Base-by-base conservation (phyloP, 208 protist species). In the Trypanosoma vivax region DNA sequence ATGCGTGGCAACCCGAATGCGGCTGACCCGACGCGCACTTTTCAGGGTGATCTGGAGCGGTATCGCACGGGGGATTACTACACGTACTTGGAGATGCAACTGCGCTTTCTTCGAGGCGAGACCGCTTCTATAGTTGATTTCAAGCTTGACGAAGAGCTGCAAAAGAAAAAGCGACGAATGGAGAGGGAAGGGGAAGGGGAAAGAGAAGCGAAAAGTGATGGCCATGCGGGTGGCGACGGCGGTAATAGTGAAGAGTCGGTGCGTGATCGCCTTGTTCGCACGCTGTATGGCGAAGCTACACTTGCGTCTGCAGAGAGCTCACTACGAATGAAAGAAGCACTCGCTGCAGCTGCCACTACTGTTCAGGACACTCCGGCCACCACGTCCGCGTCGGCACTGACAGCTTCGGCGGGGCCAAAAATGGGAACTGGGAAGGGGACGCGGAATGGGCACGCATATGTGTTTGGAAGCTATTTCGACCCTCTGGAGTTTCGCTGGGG, bases 1-100 rank as follows among this genome's bases (percentile, higher is more conserved):
- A 91, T 94, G 87, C 83, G 83, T 27, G 87, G 76, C 1, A 90
- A 94, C 61, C 87, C 87, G 4, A 90, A 94, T 53, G 60, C 65
- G 49, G 45, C 49, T n/a, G 78, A 87, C 65, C 57, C 73, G 33
- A 77, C 76, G 7, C 65, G 62, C 11, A 18, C 60, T 6, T 94
- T 91, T 53, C 79, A 82, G 30, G 87, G 87, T 2, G 87, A 94
- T 55, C 56, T 90, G 27, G 55, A 75, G 62, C 74, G 81, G 11
- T 88, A 90, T 60, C 78, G 73, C 24, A 72, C 76, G 0, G 83
- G 76, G 0, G 80, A 85, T 52, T 91, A 81, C 55, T 74, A 80
- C 64, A 72, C 83, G 24, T 88, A 87, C 56, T 62, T 91, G 18
- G 87, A 91, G 31, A 66, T 67, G 50, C 87, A 90, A 67, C 63